Evolutionary conservation across 2,329 filamentous ascomycete species (phyloP).

Genomic region (Mollisiaceae sp.): DNA sequence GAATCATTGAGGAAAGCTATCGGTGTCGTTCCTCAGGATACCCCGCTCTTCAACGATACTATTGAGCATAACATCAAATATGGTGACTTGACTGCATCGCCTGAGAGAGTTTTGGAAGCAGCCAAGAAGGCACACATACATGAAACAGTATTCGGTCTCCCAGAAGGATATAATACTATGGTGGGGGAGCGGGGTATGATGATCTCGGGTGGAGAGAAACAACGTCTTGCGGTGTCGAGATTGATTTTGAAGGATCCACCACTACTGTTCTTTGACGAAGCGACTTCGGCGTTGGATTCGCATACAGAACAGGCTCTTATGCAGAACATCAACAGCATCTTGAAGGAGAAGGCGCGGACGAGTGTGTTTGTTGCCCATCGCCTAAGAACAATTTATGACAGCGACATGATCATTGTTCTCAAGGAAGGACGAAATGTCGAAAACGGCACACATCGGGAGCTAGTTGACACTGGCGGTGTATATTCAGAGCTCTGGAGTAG

Average conservation of each 20-base stretch:
- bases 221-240: constrained; percentile 82
- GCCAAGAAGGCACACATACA: constrained; percentile 85
- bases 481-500: constrained; percentile 92
- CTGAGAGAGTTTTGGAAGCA: constrained; percentile 75
- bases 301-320: constrained; percentile 92
- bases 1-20: constrained; percentile 85
- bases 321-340: constrained; percentile 89
- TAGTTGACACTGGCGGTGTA: constrained; percentile 78
- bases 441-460: constrained; percentile 82
- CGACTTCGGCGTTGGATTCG: constrained; percentile 89
- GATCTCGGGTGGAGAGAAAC: constrained; percentile 95
- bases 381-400: constrained; percentile 90
- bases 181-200: constrained; percentile 95
- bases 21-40: constrained; percentile 96
- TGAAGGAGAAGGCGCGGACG: constrained; percentile 85
- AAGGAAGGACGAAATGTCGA: constrained; percentile 86
- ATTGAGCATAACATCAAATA: constrained; percentile 97
- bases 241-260: constrained; percentile 89
- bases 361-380: constrained; percentile 96
- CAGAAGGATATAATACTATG: constrained; percentile 87
- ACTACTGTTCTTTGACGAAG: constrained; percentile 92
- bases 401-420: constrained; percentile 90
- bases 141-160: constrained; percentile 78
- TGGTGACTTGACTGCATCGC: constrained; percentile 77
- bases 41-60: constrained; percentile 94